A percentile compares a stretch with the other conserved stretches of the same genome.
Conservation (phyloP, 2,329 filamentous ascomycete genomes). For the Colletotrichum tofieldiae region DNA sequence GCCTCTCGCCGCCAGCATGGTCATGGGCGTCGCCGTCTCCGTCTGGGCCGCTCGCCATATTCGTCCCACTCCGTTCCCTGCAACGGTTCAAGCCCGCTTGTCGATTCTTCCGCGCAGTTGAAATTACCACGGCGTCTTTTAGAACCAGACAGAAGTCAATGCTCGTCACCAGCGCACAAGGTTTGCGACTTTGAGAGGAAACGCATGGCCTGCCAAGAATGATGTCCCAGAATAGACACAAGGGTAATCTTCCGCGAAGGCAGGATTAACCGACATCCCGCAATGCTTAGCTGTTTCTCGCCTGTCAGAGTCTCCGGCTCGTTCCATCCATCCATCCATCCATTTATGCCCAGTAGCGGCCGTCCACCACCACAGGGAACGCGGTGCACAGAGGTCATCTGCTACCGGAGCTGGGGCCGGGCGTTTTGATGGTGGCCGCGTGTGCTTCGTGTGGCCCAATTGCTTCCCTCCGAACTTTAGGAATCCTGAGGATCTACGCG, state of each 20-base stretch:
- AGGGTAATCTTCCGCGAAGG: slow-evolving; percentile 20
- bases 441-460: slow-evolving; percentile 5
- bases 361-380: slow-evolving; percentile 2
- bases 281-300: slow-evolving; percentile 35
- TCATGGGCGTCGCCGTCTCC: slow-evolving; percentile 29
- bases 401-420: slow-evolving; percentile 1
- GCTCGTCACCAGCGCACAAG: slow-evolving; percentile 3
- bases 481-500: slow-evolving; percentile 22
- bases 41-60: not conserved
- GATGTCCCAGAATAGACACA: slow-evolving; percentile 39
- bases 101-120: slow-evolving; percentile 12
- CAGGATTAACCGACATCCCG: slow-evolving; percentile 36
- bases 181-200: slow-evolving; percentile 12
- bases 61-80: slow-evolving; percentile 2
- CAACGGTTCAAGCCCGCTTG: slow-evolving; percentile 18
- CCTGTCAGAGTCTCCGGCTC: slow-evolving; percentile 27
- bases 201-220: slow-evolving; percentile 34
- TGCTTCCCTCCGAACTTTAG: not conserved
- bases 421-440: slow-evolving; percentile 17
- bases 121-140: not conserved
- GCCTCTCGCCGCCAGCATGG: slow-evolving; percentile 2
- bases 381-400: slow-evolving; percentile 18
- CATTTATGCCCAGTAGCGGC: slow-evolving; percentile 13
- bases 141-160: not conserved
- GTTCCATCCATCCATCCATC: slow-evolving; percentile 28